Evolutionary conservation across 805 yeast genomes (phyloP).

Genomic region (Maudiozyma serrabonitensis): DNA sequence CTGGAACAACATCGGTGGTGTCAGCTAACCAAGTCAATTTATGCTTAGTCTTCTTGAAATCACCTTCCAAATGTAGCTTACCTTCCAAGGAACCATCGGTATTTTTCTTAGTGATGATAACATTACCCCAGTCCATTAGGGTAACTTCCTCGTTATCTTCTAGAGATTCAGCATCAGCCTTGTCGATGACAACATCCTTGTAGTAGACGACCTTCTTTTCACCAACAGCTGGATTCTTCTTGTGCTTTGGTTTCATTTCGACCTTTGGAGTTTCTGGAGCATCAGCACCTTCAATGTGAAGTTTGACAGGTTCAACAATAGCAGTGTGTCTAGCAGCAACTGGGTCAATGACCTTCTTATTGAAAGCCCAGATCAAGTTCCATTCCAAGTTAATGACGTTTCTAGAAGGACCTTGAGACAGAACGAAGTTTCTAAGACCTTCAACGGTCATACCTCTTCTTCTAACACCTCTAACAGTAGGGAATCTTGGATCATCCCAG

Average conservation of each 20-base stretch:
- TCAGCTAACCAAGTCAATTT: slow-evolving; percentile 92
- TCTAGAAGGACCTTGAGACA: slow-evolving; percentile 96
- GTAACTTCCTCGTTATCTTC: slow-evolving; percentile 86
- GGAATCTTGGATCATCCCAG: slow-evolving; percentile 99
- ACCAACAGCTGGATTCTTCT: slow-evolving; percentile 90
- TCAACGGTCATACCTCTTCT: slow-evolving; percentile 99
- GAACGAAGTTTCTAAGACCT: slow-evolving; percentile 87
- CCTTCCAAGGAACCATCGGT: slow-evolving; percentile 65
- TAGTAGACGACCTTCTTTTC: slow-evolving; percentile 64
- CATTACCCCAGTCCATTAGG: slow-evolving; percentile 99
- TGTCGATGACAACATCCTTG: slow-evolving; percentile 65
- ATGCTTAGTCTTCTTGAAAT: slow-evolving; percentile 91
- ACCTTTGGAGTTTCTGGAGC: slow-evolving; percentile 55
- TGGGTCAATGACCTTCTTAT: slow-evolving; percentile 96
- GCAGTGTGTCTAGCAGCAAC: slow-evolving; percentile 94
- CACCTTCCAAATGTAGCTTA: slow-evolving; percentile 84
- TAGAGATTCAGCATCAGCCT: slow-evolving; percentile 69
- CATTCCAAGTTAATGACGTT: slow-evolving; percentile 95
- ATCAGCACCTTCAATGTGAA: slow-evolving; percentile 44
- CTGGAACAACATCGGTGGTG: slow-evolving; percentile 58
- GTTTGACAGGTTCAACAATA: slow-evolving; percentile 60
- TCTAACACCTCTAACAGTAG: slow-evolving; percentile 98
- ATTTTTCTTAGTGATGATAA: slow-evolving; percentile 60
- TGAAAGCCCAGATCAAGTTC: slow-evolving; percentile 95
- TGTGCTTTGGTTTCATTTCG: slow-evolving; percentile 85